A percentile compares a stretch with the other conserved stretches of the same genome.
Evolutionary conservation across 2,329 filamentous ascomycete genomes (phyloP).

Genomic region (Tolypocladium album): DNA sequence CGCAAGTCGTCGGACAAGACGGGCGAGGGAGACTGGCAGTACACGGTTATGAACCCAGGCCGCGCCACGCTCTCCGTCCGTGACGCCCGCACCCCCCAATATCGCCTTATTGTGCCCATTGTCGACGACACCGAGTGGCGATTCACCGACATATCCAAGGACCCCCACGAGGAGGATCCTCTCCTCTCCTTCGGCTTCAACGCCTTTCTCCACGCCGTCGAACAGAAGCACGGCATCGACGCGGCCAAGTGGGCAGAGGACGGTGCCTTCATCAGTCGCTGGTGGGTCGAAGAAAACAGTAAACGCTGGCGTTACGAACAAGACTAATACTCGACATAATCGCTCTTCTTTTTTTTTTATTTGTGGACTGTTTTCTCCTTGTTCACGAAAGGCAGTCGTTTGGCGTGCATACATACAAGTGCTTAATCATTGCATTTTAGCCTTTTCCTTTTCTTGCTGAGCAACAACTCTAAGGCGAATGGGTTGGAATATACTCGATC

Average conservation of each 20-base stretch:
- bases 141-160: constrained; percentile 16
- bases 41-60: constrained; percentile 14
- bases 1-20: constrained; percentile 8
- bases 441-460: not conserved
- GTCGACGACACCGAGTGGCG: constrained; percentile 18
- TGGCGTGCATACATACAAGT: not conserved
- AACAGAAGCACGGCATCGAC: constrained; percentile 12
- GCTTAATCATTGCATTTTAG: not conserved
- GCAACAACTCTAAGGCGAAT: not conserved
- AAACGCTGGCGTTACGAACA: constrained; percentile 19
- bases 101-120: constrained; percentile 13
- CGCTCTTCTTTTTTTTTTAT: constrained; percentile 5
- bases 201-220: constrained; percentile 9
- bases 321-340: not conserved
- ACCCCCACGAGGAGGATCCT: constrained; percentile 16
- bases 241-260: constrained; percentile 20
- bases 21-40: constrained; percentile 13
- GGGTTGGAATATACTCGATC: not conserved
- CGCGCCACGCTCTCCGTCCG: constrained; percentile 11
- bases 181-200: constrained; percentile 14
- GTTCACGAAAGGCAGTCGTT: not conserved
- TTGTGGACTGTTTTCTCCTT: not conserved
- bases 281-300: constrained; percentile 23
- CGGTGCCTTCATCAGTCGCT: constrained; percentile 18
- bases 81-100: constrained; percentile 8